Base-by-base conservation (phyloP, 1,139 yeast genomes). In the Pichia sorboxylosa region DNA sequence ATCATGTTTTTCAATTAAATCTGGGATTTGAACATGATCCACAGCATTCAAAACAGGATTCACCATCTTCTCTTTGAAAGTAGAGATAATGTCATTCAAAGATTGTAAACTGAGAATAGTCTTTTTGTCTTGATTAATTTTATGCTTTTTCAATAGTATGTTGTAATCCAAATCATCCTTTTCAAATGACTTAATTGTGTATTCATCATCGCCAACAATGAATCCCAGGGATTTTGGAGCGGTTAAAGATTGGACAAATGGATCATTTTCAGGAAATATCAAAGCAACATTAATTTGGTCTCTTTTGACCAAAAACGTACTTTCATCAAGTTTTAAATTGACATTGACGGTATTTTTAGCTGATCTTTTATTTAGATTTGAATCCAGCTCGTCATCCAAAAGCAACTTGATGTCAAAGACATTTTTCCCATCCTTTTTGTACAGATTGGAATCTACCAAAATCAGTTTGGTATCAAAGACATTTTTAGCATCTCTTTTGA, bases 401-500 rank as follows among this genome's bases (percentile, higher is more conserved):
- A 27, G 27, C 19, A 44, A 14, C 17, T 44, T 32, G 5, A 45
- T n/a, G 17, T 36, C 31, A 4, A 33, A 35, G 8, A 46, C 38
- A 17, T 43, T 43, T 21, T 43, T 45, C 5, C 42, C 40, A 4
- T 41, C 45, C 35, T 48, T 41, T 29, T 46, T 39, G 6, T 14
- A 14, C 11, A 39, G 16, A 13, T 26, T 24, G 5, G 17, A 20
- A 6, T 27, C 35, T 19, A 30, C 30, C 17, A 20, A 15, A 9
- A 33, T 27, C 6, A 35, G 17, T 6, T 29, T 20, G 10, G 33
- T 33, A 13, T 38, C 39, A 20, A 34, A 28, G 2, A 43, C 35
- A 27, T 47, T 42, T 25, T 46, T 50, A 13, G 44, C 42, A 2
- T 40, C 44, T 36, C 48, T 39, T 30, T 45, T 38, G 14, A 13